Conservation (phyloP, 1,284 basidiomycete genomes). For the Ceratorhiza oryzae-sativae region DNA sequence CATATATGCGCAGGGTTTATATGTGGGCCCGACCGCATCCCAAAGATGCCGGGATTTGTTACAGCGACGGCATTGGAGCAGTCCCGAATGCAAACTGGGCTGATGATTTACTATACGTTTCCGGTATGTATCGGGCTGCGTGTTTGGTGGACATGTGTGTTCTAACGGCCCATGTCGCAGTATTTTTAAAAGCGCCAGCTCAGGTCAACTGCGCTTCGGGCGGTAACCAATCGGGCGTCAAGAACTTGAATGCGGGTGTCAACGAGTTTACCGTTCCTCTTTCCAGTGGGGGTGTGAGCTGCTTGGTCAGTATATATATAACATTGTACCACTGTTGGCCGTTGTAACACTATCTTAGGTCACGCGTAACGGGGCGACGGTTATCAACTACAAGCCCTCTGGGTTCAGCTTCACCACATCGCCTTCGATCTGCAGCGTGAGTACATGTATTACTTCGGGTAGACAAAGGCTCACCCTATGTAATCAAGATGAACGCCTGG, state of each 20-base stretch:
- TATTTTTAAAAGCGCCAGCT: not conserved
- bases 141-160: not conserved
- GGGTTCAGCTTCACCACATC: conserved; percentile 19
- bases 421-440: conserved; percentile 28
- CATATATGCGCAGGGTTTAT: conserved; percentile 45
- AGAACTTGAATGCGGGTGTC: conserved; percentile 9
- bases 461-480: not conserved
- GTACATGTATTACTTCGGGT: no score
- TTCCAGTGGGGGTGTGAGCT: conserved; percentile 6
- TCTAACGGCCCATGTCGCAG: not conserved
- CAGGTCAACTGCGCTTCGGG: conserved; percentile 16
- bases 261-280: conserved; percentile 25
- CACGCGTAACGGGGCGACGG: conserved; percentile 5
- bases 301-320: conserved; percentile 8
- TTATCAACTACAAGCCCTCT: conserved; percentile 17
- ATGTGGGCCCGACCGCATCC: conserved; percentile 54
- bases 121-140: not conserved
- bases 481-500: conserved; percentile 18
- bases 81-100: conserved; percentile 26
- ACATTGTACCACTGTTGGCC: no score
- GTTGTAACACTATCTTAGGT: conserved; percentile 11
- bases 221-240: not conserved
- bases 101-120: conserved; percentile 5
- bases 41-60: conserved; percentile 46
- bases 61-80: not conserved